phyloP scores from a whole-genome alignment of 208 protist genomes.

The Strigomonas culicis region DNA sequence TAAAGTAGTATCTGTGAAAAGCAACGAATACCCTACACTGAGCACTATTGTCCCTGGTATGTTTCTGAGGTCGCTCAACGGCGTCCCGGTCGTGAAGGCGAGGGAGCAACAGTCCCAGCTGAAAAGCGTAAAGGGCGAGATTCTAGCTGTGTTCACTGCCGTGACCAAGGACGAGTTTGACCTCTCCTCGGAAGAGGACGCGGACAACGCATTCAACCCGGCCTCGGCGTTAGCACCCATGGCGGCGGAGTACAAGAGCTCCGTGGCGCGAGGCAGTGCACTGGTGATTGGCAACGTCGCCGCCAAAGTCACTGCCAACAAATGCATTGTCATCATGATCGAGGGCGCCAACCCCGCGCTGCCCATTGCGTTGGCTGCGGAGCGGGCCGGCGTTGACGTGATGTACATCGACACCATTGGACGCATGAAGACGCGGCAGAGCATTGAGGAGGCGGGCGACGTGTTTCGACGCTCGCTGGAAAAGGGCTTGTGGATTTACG shows the following conservation, averaged over 20 bases:
- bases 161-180: conserved; percentile 74
- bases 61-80: conserved; percentile 77
- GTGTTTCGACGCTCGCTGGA: conserved; percentile 75
- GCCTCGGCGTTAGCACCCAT: conserved; percentile 32
- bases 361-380: conserved; percentile 67
- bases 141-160: conserved; percentile 48
- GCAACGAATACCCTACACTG: conserved; percentile 28
- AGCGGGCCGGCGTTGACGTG: conserved; percentile 54
- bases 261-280: conserved; percentile 41
- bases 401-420: conserved; percentile 89
- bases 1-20: conserved; percentile 43
- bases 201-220: conserved; percentile 43
- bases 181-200: conserved; percentile 69
- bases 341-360: conserved; percentile 82
- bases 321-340: conserved; percentile 84
- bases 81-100: conserved; percentile 38
- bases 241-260: conserved; percentile 36
- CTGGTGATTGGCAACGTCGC: conserved; percentile 60
- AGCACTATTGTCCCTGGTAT: conserved; percentile 44
- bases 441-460: conserved; percentile 62
- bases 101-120: conserved; percentile 55
- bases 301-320: conserved; percentile 36
- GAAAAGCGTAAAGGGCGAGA: conserved; percentile 27
- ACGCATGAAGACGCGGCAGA: conserved; percentile 85
- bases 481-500: conserved; percentile 87